phyloP scores from a whole-genome alignment of 2,329 filamentous ascomycete genomes.

The Myriosclerotinia scirpicola region DNA sequence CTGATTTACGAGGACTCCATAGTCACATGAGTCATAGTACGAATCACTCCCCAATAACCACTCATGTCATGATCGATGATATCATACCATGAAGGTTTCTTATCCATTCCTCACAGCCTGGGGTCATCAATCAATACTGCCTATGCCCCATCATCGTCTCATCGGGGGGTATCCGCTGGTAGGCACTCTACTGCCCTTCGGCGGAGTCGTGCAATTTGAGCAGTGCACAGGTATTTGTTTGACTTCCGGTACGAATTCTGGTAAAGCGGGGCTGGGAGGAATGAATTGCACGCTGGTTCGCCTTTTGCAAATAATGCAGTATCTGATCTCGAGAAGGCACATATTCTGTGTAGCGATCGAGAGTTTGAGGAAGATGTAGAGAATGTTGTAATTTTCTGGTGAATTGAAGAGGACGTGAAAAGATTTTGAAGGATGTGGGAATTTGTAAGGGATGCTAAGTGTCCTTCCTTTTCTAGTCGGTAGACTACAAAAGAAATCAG shows the following conservation, averaged over 20 bases:
- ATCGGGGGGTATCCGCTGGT: no score
- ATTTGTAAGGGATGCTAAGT: background rate
- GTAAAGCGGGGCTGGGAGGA: background rate
- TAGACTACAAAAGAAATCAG: constrained; percentile 2
- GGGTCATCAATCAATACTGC: background rate
- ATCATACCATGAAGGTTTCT: background rate
- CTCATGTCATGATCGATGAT: background rate
- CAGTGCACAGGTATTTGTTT: constrained; percentile 18
- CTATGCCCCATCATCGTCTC: background rate
- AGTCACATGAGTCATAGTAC: background rate
- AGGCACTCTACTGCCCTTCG: background rate
- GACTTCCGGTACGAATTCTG: constrained; percentile 10
- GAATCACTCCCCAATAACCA: background rate
- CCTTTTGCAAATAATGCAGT: constrained; percentile 4
- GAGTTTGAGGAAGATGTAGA: background rate
- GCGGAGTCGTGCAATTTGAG: background rate
- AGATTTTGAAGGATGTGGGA: background rate
- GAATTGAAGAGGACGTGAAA: background rate
- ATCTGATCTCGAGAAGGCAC: constrained; percentile 19
- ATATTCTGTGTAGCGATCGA: background rate
- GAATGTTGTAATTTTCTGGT: background rate
- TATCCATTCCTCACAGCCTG: background rate
- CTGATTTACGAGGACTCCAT: background rate
- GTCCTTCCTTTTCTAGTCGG: constrained; percentile 4
- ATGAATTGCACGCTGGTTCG: constrained; percentile 8